Evolutionary conservation across 805 yeast species (phyloP), one percentile per base, ranked within the genome.

Genomic region (Yarrowia yakushimensis): DNA sequence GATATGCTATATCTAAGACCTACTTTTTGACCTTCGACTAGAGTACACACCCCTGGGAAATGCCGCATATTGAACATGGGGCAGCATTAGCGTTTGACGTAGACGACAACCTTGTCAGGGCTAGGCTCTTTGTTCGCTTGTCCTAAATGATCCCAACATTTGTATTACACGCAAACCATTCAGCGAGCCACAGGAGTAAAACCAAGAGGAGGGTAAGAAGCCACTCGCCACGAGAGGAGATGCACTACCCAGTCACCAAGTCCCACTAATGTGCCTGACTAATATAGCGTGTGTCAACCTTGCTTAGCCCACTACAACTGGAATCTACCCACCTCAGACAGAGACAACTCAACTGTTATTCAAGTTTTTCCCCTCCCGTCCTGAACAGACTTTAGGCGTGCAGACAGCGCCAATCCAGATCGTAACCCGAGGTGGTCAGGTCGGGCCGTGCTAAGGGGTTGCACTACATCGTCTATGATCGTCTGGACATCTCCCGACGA

Each of bases 21-120:
- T 11, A 7, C 3, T 12, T 23, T 25, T 9, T 43, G 34, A 43
- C 34, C 27, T 12, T 43, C n/a, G 34, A 22, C 34, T 28, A 27
- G 15, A 12, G 23, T 33, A 25, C 31, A 45, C 52, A 45, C 52
- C 52, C 52, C 52, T 45, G 52, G 33, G 52, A 45, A 45, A 45
- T 45, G 52, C 52, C 52, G 52, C 52, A 45, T 45, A 45, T 30
- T 36, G 52, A 36, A 45, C 52, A 45, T 45, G 52, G 52, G 52
- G 52, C 52, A 30, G 52, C 20, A 45, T 28, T 45, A 45, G 12
- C 22, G 36, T 45, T 45, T 20, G 25, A 33, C 36, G 25, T 45
- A 45, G 52, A 45, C 52, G 52, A 45, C 52, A 45, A 45, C 52
- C 52, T 45, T 45, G 52, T 30, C 22, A 17, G 23, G n/a, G 31